Base-by-base conservation (phyloP, 2,329 filamentous ascomycete genomes). In the Diaporthe capsici region DNA sequence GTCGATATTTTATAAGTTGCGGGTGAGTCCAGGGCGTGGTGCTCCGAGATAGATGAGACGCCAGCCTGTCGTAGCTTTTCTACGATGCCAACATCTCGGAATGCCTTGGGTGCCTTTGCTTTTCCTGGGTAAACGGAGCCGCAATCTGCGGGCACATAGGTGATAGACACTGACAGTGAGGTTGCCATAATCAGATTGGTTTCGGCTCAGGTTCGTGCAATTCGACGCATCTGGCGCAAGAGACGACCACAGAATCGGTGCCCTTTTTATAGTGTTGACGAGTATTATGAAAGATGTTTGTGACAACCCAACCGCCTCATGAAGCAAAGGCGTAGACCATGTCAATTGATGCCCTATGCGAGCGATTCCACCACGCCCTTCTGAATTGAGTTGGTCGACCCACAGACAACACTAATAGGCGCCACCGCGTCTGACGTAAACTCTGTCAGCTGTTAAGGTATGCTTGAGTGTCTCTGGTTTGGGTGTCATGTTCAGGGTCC, bases 121-220 rank as follows among this genome's bases (percentile, higher is more conserved):
- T 67, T 67, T 9, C 61, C 61, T 15, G 61, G 61, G 10, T 31
- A n/a, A 8, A 67, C 42, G 10, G 61, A 67, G 9, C 61, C 61
- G 42, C 61, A 67, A 34, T 67, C 61, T 49, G 61, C 42, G 25
- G 61, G 61, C 28, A 65, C 61, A 22, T 67, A 37, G 17, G 42
- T 67, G 42, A 67, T 49, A 28, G 42, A 31, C 28, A 67, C 9
- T 7, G 61, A 49, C 20, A 10, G 25, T 49, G 42, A 67, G 42
- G 61, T 4, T 67, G 42, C 42, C 61, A 67, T 67, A 9, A 4
- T 37, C 6, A 17, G 2, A 34, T 34, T 34, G 28, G 42, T 37
- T 67, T 44, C 17, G 28, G 10, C 28, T 34, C 20, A 6, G 25
- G 15, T 8, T 12, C 13, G 4, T 31, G 34, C 20, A 10, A 7